Evolutionary conservation across 768 basidiomycete species (phyloP).

Genomic region (Piloderma croceum): DNA sequence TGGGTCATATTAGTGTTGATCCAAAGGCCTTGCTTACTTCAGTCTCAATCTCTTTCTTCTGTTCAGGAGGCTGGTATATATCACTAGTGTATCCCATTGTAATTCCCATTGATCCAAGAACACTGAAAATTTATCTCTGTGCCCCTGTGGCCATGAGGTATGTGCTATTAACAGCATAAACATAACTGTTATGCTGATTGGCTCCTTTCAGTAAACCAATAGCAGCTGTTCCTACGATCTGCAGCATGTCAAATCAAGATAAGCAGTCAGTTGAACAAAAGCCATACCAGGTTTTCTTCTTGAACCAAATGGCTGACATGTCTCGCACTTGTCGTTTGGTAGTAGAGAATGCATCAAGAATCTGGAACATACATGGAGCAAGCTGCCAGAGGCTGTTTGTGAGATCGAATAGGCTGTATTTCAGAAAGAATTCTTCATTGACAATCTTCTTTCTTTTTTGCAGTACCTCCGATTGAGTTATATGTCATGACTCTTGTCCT

Average conservation of each 20-base stretch:
- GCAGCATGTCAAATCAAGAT: too few species aligned
- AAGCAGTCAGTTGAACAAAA: too few species aligned
- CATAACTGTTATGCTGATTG: slow-evolving; percentile 11
- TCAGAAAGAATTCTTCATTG: slow-evolving; percentile 8
- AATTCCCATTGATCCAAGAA: slow-evolving; percentile 16
- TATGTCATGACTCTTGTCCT: neutral
- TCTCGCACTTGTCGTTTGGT: slow-evolving; percentile 5
- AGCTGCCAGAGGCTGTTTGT: neutral
- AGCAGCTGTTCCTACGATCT: too few species aligned
- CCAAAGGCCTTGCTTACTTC: neutral
- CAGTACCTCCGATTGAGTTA: slow-evolving; percentile 6
- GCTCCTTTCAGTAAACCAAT: neutral
- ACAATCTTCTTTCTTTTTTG: slow-evolving; percentile 7
- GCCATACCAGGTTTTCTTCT: too few species aligned
- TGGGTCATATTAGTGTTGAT: neutral
- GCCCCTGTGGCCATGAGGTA: slow-evolving; percentile 18
- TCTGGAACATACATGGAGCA: neutral
- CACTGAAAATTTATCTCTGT: slow-evolving; percentile 18
- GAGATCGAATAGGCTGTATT: slow-evolving; percentile 8
- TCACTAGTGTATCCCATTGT: slow-evolving; percentile 13
- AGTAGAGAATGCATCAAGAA: slow-evolving; percentile 3
- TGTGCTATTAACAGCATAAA: slow-evolving; percentile 4
- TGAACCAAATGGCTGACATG: too few species aligned
- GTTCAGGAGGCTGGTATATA: slow-evolving; percentile 1
- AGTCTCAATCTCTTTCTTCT: neutral